Evolutionary conservation across 2,329 filamentous ascomycete species (phyloP).

Genomic region (Phoma sp.): DNA sequence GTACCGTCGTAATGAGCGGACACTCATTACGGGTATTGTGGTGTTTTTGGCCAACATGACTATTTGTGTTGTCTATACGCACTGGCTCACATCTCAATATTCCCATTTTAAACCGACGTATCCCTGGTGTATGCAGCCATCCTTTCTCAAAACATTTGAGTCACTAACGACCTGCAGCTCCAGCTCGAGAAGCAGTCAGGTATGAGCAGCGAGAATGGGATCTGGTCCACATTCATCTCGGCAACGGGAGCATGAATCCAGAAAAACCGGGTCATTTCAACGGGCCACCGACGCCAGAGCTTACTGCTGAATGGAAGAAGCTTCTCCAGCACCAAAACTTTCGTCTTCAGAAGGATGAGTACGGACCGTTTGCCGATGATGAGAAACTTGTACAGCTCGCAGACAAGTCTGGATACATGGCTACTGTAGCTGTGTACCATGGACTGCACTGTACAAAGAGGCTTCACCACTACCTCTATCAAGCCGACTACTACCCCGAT

Average conservation of each 20-base stretch:
- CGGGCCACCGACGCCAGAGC: not conserved
- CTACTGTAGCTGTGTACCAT: not conserved
- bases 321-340: conserved; percentile 3
- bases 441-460: conserved; percentile 1
- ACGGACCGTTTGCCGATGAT: not conserved
- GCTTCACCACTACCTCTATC: conserved; percentile 1
- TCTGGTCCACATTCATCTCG: not conserved
- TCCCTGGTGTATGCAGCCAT: not conserved
- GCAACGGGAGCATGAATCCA: conserved; percentile 1
- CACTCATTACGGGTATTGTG: not conserved
- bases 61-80: not conserved
- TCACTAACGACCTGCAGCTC: not conserved
- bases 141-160: not conserved
- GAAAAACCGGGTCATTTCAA: not conserved
- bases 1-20: not conserved
- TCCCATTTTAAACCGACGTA: not conserved
- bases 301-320: not conserved
- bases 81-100: conserved; percentile 2
- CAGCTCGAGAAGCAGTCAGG: not conserved
- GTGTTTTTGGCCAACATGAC: conserved; percentile 4
- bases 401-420: not conserved
- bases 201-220: not conserved
- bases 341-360: conserved; percentile 1
- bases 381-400: not conserved
- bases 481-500: not conserved